Evolutionary conservation across 306 rosid genomes (phyloP).

Genomic region (Rosa lucieae): DNA sequence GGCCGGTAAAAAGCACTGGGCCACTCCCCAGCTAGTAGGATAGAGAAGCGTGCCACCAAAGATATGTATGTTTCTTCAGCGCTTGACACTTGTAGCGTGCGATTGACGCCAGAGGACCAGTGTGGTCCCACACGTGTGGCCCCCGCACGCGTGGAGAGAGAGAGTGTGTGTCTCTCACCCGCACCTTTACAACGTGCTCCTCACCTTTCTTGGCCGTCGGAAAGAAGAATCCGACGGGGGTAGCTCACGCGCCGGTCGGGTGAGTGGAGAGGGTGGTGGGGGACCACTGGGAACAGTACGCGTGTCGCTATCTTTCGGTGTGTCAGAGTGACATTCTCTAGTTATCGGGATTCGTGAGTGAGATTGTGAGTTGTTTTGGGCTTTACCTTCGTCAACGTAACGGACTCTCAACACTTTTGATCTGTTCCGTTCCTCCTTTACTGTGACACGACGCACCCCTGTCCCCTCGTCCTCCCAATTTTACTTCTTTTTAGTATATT

Average conservation of each 20-base stretch:
- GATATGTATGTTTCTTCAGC: background rate
- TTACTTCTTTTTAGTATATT: background rate
- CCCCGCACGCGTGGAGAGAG: constrained; percentile 43
- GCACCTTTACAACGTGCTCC: constrained; percentile 34
- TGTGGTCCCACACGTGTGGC: constrained; percentile 39
- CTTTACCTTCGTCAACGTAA: constrained; percentile 36
- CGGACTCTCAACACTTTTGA: constrained; percentile 12
- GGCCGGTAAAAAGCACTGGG: constrained; percentile 34
- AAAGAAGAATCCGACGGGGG: background rate
- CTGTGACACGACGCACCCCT: constrained; percentile 23
- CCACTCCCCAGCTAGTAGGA: constrained; percentile 25
- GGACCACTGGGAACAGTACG: constrained; percentile 41
- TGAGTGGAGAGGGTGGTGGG: background rate
- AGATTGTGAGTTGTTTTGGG: background rate
- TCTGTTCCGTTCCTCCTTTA: background rate
- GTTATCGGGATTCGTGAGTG: background rate
- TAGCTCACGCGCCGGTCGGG: background rate
- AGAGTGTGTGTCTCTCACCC: background rate
- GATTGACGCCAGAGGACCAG: constrained; percentile 31
- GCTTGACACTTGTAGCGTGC: constrained; percentile 23
- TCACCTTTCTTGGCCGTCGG: constrained; percentile 4
- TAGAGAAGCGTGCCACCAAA: constrained; percentile 31
- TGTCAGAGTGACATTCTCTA: constrained; percentile 25
- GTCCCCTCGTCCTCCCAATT: constrained; percentile 9
- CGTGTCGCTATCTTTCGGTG: constrained; percentile 59